Evolutionary conservation across 2,329 filamentous ascomycete species (phyloP).

Genomic region (Aspergillus tubingensis): DNA sequence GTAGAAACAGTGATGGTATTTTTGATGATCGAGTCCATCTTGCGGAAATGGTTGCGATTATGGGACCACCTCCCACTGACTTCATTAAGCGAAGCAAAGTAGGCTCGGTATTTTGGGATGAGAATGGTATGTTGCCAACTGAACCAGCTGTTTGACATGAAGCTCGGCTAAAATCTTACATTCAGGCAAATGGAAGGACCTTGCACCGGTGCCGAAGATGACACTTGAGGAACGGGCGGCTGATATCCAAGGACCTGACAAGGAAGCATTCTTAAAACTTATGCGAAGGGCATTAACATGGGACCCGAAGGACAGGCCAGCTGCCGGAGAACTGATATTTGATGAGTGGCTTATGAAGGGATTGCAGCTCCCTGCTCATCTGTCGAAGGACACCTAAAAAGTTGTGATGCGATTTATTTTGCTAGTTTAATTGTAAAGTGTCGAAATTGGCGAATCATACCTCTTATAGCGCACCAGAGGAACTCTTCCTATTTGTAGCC

Average conservation of each 20-base stretch:
- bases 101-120: background rate
- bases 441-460: too few relatives aligned
- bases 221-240: background rate
- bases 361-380: background rate
- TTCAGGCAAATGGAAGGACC: background rate
- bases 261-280: background rate
- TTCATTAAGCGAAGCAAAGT: background rate
- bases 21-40: background rate
- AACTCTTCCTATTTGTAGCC: background rate
- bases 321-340: background rate
- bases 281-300: background rate
- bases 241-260: background rate
- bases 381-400: background rate
- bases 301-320: background rate
- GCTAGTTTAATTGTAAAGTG: background rate
- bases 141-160: background rate
- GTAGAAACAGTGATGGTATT: background rate
- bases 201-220: background rate
- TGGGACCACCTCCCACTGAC: background rate
- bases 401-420: rapidly evolving
- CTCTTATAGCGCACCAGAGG: too few relatives aligned
- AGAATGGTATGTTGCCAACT: background rate
- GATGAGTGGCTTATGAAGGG: slow-evolving; percentile 2
- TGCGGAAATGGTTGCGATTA: background rate
- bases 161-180: too few relatives aligned